Base-by-base conservation (phyloP, 179 eudicot genomes). In the Silene coronaria region DNA sequence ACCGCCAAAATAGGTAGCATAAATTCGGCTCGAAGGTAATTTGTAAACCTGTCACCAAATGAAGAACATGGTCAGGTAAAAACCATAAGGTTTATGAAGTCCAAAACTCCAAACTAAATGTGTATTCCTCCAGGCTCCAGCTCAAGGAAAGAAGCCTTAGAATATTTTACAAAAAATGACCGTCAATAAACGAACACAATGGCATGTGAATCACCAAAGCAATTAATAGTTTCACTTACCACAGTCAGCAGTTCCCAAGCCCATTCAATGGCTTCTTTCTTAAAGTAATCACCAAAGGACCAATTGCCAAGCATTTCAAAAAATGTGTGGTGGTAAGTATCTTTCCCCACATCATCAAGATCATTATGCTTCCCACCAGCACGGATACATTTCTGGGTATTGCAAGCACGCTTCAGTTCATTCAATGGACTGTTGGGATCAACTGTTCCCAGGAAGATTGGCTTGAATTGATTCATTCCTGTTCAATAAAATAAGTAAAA, bases 1-100 rank as follows among this genome's bases (percentile, higher is more conserved):
- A 42, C 99, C 99, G n/a, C 98, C 99, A 86, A 96, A 96, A 80
- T 96, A 96, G 77, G 99, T 96, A 21, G 97, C 99, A 82, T 96
- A 96, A 75, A 96, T 79, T 55, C 88, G 80, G 76, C 89, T 93
- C 28, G 81, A 23, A 28, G 97, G 99, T 62, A 96, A 81, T 65
- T 81, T 79, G 79, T 87, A 96, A 27, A 93, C 97, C 98, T 96
- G 83, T 72, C 53, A 73, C 16, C 58, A 32, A 7, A 65, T 10
- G 3, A 16, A 76, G 4, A 82, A 46, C 71, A 24, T 14, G 75
- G 36, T 71, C 67, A 77, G 75, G 19, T 57, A 34, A 14, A 45
- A 30, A 9, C 66, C 62, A 64, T 17, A 22, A 19, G 14, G 34
- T 10, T 45, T 21, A 17, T 13, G 0, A 73, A 55, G 4, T 51